Base-by-base conservation (phyloP, 108 stramenopile species). In the Nitzschia inconspicua region DNA sequence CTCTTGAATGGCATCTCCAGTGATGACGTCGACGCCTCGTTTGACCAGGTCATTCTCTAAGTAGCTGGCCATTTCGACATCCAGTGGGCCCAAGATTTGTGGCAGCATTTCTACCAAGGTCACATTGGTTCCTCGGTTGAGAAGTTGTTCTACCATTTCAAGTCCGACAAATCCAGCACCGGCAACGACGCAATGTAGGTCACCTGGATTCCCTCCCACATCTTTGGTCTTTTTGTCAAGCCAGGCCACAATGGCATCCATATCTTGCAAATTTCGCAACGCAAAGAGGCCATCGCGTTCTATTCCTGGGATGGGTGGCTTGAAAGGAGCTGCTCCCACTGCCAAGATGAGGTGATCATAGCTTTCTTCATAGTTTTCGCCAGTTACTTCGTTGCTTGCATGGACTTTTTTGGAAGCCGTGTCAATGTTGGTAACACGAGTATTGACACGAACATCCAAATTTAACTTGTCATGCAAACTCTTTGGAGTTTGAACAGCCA, bases 71-170 rank as follows among this genome's bases (percentile, higher is more conserved):
- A 85, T 85, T 56, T 85, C 84, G 9, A 65, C 62, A 72, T 85
- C 84, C 11, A 85, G 20, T 0, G 84, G 80, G 14, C 76, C 80
- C 23, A 85, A 32, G 25, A 85, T 64, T 64, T 82, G 84, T 25
- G 75, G 72, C 64, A 79, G 60, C 80, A 82, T 77, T 62, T 85
- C 84, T 41, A 82, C 84, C 8, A 82, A 61, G 5, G 78, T 79
- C 13, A 85, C 80, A 13, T 85, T 63, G 27, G 78, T 67, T 3
- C 72, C 72, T 27, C 78, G 66, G 39, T 73, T 64, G 50, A 72
- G 66, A 36, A 85, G 63, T 57, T 85, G 84, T 58, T 85, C 84
- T 2, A 85, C 80, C 84, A 85, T 85, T 68, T 85, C 84, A 8
- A 85, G 60, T 10, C 84, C 84, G 22, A 85, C 60, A 54, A 85